A percentile compares a stretch with the other conserved stretches of the same genome.
phyloP scores from a whole-genome alignment of 2,329 filamentous ascomycete genomes.

The Aspergillus thermomutatus region DNA sequence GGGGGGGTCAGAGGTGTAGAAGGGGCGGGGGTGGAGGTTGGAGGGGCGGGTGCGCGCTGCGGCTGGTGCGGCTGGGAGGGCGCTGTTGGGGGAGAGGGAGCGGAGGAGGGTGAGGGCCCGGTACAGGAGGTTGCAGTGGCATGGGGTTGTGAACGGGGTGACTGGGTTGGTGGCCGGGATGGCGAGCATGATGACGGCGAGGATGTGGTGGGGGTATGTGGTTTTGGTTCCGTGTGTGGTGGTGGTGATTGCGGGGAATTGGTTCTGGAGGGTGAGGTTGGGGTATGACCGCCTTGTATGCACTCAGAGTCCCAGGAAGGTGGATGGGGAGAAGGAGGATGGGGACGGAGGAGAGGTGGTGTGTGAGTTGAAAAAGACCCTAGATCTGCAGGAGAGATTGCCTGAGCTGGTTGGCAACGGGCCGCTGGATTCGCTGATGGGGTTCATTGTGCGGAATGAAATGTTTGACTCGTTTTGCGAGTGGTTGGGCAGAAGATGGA shows the following conservation, averaged over 20 bases:
- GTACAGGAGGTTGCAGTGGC: conserved; percentile 43
- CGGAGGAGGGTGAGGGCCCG: conserved; percentile 35
- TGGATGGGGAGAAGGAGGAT: neutral
- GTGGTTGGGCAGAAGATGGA: neutral
- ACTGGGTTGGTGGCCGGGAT: conserved; percentile 49
- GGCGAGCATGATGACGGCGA: conserved; percentile 50
- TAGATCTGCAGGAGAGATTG: neutral
- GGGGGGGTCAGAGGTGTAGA: too few relatives aligned
- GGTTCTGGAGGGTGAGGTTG: conserved; percentile 46
- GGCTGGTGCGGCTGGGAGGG: conserved; percentile 24
- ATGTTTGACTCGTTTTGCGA: neutral
- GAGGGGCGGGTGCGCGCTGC: too few relatives aligned
- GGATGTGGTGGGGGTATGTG: conserved; percentile 53
- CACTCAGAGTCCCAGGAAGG: neutral
- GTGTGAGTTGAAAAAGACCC: neutral
- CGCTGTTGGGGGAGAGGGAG: neutral
- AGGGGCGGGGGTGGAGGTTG: neutral
- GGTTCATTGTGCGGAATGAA: neutral
- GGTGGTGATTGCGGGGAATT: conserved; percentile 46
- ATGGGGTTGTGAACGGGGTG: conserved; percentile 45
- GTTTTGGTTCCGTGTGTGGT: conserved; percentile 51
- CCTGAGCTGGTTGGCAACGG: neutral
- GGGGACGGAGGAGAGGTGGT: neutral
- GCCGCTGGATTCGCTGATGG: neutral
- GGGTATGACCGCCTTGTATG: conserved; percentile 44